Base-by-base conservation (phyloP, 139 green algal species). In the Auxenochlorella protothecoides region DNA sequence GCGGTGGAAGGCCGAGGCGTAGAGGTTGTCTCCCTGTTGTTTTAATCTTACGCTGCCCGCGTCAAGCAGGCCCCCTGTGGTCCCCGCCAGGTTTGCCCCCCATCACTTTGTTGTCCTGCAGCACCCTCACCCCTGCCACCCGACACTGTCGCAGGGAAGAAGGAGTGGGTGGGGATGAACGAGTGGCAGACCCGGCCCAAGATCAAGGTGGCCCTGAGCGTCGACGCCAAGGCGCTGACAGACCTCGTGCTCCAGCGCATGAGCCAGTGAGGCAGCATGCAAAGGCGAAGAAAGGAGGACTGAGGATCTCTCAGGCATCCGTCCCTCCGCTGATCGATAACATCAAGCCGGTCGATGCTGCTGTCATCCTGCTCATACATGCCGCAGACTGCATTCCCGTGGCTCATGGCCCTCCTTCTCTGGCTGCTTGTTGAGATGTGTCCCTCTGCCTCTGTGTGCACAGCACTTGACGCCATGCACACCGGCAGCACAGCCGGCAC, bases 131-230 rank as follows among this genome's bases (percentile, higher is more conserved):
- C 27, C 16, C 12, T 44, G 27, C 27, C 12, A 16, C 66, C 16
- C 14, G 59, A 5, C 52, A 7, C 27, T 57, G 69, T 71, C 74
- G 72, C 66, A 13, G 77, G 74, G 53, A 59, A 65, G 13, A 85
- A 83, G 68, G 54, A 68, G 11, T 92, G 85, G 84, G 80, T 83
- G 65, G 79, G 76, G 3, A 69, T 66, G 27, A 84, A 91, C 75
- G 85, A 68, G 12, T 93, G 88, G 88, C 72, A 70, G 53, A 80
- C 63, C 14, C 68, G 82, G 60, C 76, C 80, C 4, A 60, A 64
- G 14, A 56, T 88, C 12, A 59, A 84, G 51, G 84, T 92, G 15
- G 87, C 88, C 0, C 63, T 88, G 59, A 76, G 67, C 4, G 81
- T 90, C 55, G 12, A 83, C 54, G 69, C 65, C 15, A 15, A 16